These are phyloP conservation scores for Salicornia ramosissima DNA, from an alignment of 148 eudicot genomes.

Conservation along the genomic window DNA sequence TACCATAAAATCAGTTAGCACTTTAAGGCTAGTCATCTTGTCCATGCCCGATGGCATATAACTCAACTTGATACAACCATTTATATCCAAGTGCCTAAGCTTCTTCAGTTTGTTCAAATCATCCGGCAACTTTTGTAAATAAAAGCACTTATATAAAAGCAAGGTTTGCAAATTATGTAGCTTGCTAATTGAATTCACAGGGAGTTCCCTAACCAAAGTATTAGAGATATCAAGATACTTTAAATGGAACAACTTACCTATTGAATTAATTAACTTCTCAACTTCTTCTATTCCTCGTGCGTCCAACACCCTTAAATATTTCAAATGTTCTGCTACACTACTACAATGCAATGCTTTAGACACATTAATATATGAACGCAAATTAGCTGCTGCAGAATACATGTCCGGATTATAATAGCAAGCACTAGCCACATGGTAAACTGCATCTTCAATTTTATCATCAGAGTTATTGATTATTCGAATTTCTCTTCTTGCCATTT, in stretches of 20 bases:
- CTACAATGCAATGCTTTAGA: too few species aligned
- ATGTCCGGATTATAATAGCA: neutral
- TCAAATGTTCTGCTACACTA: neutral
- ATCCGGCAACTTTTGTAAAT: neutral
- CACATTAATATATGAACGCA: constrained; percentile 1
- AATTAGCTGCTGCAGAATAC: neutral
- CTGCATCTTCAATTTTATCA: neutral
- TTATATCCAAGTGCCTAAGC: neutral
- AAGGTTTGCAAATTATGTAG: neutral
- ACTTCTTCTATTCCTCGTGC: accelerated
- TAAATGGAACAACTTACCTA: neutral
- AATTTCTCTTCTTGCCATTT: constrained; percentile 2
- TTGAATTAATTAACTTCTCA: neutral
- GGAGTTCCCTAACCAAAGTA: neutral
- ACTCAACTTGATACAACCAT: neutral
- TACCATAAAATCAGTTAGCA: constrained; percentile 4
- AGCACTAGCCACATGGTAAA: neutral
- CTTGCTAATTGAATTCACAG: neutral
- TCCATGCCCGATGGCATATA: constrained; percentile 21
- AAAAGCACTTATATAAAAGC: accelerated
- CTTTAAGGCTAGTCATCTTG: constrained; percentile 1
- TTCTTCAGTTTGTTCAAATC: neutral
- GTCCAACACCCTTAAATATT: neutral
- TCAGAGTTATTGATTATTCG: too few species aligned
- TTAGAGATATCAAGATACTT: neutral